Conservation (phyloP, 495 filamentous ascomycete genomes). For the Hyaloscypha hepaticicola region DNA sequence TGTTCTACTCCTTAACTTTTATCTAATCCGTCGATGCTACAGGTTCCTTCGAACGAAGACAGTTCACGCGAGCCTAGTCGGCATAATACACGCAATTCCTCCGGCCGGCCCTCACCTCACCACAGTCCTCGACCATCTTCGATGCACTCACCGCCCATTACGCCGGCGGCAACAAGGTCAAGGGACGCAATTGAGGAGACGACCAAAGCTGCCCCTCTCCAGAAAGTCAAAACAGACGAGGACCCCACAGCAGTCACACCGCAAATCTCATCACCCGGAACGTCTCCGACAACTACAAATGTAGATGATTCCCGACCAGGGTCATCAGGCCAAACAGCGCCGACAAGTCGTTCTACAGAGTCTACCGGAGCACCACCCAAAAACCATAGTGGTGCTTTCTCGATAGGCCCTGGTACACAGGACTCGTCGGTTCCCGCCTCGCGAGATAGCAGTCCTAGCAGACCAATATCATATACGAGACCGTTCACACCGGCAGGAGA, state of each 20-base stretch:
- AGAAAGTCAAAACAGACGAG: slow-evolving; percentile 32
- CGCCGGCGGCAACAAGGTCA: slow-evolving; percentile 72
- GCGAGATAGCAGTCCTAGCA: slow-evolving; percentile 61
- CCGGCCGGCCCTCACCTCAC: slow-evolving; percentile 33
- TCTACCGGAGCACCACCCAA: slow-evolving; percentile 40
- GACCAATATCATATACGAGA: slow-evolving; percentile 56
- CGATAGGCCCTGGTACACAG: slow-evolving; percentile 57
- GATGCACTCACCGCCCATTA: slow-evolving; percentile 86
- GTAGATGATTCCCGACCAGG: slow-evolving; percentile 29
- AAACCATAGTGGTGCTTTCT: slow-evolving; percentile 69
- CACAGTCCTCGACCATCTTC: slow-evolving; percentile 43
- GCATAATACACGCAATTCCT: slow-evolving; percentile 30
- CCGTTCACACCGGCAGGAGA: slow-evolving; percentile 81
- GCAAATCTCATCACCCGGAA: slow-evolving; percentile 54
- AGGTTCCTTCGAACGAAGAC: slow-evolving; percentile 39
- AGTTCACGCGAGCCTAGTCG: slow-evolving; percentile 32
- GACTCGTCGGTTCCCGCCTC: slow-evolving; percentile 67
- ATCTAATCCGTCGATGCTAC: slow-evolving; percentile 19
- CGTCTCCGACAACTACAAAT: slow-evolving; percentile 34
- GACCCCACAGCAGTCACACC: slow-evolving; percentile 64
- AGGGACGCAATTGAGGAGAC: slow-evolving; percentile 39
- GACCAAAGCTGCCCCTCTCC: slow-evolving; percentile 32
- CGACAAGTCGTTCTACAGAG: slow-evolving; percentile 21
- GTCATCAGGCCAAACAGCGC: slow-evolving; percentile 27
- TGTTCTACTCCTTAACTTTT: neutral